Conservation (phyloP, 257 asterid species). For the Anisodus acutangulus region DNA sequence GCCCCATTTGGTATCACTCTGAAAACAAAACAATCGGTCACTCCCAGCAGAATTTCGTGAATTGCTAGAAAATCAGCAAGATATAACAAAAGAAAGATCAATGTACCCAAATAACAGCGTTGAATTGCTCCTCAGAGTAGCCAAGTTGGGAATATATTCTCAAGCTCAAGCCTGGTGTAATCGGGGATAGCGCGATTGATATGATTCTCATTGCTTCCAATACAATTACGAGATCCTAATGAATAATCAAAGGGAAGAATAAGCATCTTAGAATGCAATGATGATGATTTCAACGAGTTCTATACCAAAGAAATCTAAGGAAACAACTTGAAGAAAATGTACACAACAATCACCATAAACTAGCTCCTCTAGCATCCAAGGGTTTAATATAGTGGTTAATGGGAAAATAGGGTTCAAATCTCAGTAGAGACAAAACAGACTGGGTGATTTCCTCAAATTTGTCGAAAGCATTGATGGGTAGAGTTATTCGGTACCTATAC, state of each 20-base stretch:
- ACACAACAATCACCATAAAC: neutral
- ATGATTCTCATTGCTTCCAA: constrained; percentile 83
- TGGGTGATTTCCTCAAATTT: no score
- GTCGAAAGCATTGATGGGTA: no score
- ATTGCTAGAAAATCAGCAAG: constrained; percentile 24
- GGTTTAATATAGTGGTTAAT: no score
- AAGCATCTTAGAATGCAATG: neutral
- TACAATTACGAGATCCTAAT: constrained; percentile 75
- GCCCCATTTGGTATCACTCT: constrained; percentile 90
- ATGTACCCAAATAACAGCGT: constrained; percentile 68
- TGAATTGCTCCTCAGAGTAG: constrained; percentile 75
- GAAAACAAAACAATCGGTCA: constrained; percentile 37
- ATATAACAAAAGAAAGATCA: constrained; percentile 40
- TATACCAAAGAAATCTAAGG: neutral
- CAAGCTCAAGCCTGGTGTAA: constrained; percentile 75
- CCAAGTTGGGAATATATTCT: constrained; percentile 89
- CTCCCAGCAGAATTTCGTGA: neutral
- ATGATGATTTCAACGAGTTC: neutral
- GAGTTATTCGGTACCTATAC: no score
- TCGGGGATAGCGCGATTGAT: constrained; percentile 76
- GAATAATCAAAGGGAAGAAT: constrained; percentile 17
- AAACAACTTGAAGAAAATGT: neutral
- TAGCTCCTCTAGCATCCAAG: no score
- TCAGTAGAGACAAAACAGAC: no score
- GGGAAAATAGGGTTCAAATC: no score